A percentile compares a stretch with the other conserved stretches of the same genome.
Evolutionary conservation across 306 rosid species (phyloP).

Genomic region (Styphnolobium japonicum): DNA sequence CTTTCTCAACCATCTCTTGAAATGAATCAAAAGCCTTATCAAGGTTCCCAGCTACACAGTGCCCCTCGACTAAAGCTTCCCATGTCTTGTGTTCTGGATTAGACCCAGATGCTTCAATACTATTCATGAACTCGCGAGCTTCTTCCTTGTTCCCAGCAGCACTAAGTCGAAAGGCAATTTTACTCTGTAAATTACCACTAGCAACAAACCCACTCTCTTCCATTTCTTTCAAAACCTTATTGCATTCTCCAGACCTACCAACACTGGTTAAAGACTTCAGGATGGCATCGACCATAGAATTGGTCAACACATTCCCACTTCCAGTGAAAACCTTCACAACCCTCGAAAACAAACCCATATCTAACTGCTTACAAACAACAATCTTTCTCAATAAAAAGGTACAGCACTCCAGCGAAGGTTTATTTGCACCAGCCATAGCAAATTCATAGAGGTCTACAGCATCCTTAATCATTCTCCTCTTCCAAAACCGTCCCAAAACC

Average conservation of each 20-base stretch:
- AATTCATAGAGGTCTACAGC: conserved; percentile 77
- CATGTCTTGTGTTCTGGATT: conserved; percentile 45
- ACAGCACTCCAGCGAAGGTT: conserved; percentile 50
- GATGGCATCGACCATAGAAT: conserved; percentile 50
- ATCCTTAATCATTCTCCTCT: conserved; percentile 62
- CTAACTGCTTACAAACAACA: conserved; percentile 46
- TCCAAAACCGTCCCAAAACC: conserved; percentile 65
- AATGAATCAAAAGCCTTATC: conserved; percentile 55
- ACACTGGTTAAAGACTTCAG: conserved; percentile 60
- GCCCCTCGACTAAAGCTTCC: conserved; percentile 58
- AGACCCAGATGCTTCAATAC: conserved; percentile 46
- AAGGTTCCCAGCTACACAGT: conserved; percentile 58
- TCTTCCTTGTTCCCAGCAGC: conserved; percentile 54
- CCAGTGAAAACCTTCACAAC: conserved; percentile 46
- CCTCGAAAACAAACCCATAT: conserved; percentile 54
- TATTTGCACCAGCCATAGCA: conserved; percentile 64
- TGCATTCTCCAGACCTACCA: conserved; percentile 51
- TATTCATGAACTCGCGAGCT: conserved; percentile 45
- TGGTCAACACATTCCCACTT: conserved; percentile 49
- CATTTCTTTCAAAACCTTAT: conserved; percentile 66
- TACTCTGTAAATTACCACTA: conserved; percentile 35
- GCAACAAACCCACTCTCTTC: conserved; percentile 57
- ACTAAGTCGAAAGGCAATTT: conserved; percentile 51
- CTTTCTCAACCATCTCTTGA: conserved; percentile 57
- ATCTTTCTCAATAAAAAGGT: conserved; percentile 60